Evolutionary conservation across 169 alveolate species (phyloP).

Genomic region (Eimeria praecox): DNA sequence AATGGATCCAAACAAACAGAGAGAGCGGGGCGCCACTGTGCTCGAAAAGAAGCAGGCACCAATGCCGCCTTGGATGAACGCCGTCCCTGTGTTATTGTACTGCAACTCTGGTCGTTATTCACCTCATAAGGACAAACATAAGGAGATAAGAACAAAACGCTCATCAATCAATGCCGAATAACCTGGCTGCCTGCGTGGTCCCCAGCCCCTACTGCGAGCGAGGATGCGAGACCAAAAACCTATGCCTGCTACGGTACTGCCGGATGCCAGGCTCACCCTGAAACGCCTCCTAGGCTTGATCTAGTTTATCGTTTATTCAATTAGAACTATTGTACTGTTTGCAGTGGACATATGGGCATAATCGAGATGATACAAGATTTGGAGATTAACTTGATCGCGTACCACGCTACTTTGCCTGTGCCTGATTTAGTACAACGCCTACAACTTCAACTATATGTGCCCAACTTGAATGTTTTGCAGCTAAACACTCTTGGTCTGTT

Average conservation of each 20-base stretch:
- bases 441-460: not conserved
- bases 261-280: not conserved
- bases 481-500: not conserved
- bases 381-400: not conserved
- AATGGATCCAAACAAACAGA: not conserved
- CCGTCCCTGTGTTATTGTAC: not conserved
- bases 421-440: not conserved
- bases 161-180: not conserved
- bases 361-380: not conserved
- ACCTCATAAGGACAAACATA: not conserved
- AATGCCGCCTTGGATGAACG: not conserved
- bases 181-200: not conserved
- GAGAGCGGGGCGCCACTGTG: not conserved
- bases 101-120: not conserved
- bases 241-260: not conserved
- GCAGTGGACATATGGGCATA: not conserved
- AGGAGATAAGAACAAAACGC: not conserved
- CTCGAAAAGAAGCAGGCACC: not conserved
- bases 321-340: not conserved
- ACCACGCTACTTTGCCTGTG: not conserved
- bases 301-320: not conserved
- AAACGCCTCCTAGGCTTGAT: not conserved
- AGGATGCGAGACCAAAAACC: not conserved
- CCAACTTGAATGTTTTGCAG: not conserved
- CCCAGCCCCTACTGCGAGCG: constrained; percentile 36